These are phyloP conservation scores for Aspergillus clavatus DNA, from an alignment of 2,329 filamentous ascomycete genomes.

Conservation along the genomic window DNA sequence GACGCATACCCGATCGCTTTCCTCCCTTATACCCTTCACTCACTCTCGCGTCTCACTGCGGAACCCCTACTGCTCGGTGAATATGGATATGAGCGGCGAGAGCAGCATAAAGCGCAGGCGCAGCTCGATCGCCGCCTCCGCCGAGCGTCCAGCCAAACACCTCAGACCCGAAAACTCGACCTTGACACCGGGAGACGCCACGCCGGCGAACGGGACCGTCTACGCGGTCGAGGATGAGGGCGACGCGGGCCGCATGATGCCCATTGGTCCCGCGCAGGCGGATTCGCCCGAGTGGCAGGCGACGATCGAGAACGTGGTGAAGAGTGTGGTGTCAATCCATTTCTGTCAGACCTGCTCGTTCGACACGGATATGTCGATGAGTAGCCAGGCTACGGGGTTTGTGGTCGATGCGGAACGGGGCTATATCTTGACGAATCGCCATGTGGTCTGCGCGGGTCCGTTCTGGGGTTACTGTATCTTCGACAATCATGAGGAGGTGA, in stretches of 20 bases:
- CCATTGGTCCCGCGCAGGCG: slow-evolving; percentile 46
- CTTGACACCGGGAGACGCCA: slow-evolving; percentile 38
- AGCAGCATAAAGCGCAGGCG: slow-evolving; percentile 52
- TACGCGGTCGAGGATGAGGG: slow-evolving; percentile 44
- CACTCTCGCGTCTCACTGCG: slow-evolving; percentile 6
- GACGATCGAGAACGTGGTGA: slow-evolving; percentile 89
- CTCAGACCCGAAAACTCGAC: slow-evolving; percentile 45
- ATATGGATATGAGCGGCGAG: slow-evolving; percentile 49
- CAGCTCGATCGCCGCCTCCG: slow-evolving; percentile 46
- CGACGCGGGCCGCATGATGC: slow-evolving; percentile 43
- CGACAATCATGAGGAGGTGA: slow-evolving; percentile 85
- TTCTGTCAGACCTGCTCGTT: slow-evolving; percentile 98
- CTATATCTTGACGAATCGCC: slow-evolving; percentile 81
- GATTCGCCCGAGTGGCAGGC: slow-evolving; percentile 89
- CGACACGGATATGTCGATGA: slow-evolving; percentile 90
- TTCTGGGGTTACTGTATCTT: slow-evolving; percentile 99
- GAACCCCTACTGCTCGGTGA: slow-evolving; percentile 8
- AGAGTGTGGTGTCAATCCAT: slow-evolving; percentile 95
- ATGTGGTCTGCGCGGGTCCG: slow-evolving; percentile 90
- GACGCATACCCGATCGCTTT: slow-evolving; percentile 11
- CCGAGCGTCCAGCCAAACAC: slow-evolving; percentile 53
- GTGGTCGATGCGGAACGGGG: slow-evolving; percentile 92
- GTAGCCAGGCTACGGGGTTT: slow-evolving; percentile 94
- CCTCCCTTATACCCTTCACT: slow-evolving; percentile 4
- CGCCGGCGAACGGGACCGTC: slow-evolving; percentile 41